Base-by-base conservation (phyloP, 805 yeast genomes). In the Starmerella gropengiesseri region DNA sequence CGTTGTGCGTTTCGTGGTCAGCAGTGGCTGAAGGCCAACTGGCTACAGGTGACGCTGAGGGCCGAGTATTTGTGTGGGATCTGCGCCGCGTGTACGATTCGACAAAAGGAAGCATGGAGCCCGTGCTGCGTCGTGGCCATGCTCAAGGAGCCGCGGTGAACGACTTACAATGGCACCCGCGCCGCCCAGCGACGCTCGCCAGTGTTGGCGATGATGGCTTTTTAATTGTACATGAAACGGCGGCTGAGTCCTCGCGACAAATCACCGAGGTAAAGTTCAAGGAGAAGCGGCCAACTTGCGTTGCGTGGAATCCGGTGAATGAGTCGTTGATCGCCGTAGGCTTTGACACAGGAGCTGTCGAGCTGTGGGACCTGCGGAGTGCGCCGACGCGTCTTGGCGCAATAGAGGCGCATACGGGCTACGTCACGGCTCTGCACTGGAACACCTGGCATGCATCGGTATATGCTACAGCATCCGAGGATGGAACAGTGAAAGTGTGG, bases 1-100 rank as follows among this genome's bases (percentile, higher is more conserved):
- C 56, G 6, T 75, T 77, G 59, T 84, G 87, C 0, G 53, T 84
- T 4, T 73, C 74, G 44, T 87, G 95, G 95, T 85, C 83, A 55
- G 57, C 60, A 8, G 71, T 69, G 40, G 63, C 57, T 14, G 79
- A 79, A 53, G 93, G 87, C 0, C 55, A 82, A 27, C 65, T 77
- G 0, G 63, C 80, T 1, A 55, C 62, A 1, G 82, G 78, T 3
- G 71, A 82, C 18, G 69, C 76, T 53, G 77, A 72, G 47, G 91
- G 91, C 3, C 55, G 66, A 6, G 61, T 83, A 2, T 74, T 74
- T 19, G 49, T 81, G 2, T 84, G 81, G 78, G 89, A 87, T 56
- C 61, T 87, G 2, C 70, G 62, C 12, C 59, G 61, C 45, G 72
- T 65, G 44, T 39, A 51, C 8, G 43, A 41, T 20, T 11, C 37